Evolutionary conservation across 345 rosid genomes (phyloP).

Genomic region (Nephelium lappaceum): DNA sequence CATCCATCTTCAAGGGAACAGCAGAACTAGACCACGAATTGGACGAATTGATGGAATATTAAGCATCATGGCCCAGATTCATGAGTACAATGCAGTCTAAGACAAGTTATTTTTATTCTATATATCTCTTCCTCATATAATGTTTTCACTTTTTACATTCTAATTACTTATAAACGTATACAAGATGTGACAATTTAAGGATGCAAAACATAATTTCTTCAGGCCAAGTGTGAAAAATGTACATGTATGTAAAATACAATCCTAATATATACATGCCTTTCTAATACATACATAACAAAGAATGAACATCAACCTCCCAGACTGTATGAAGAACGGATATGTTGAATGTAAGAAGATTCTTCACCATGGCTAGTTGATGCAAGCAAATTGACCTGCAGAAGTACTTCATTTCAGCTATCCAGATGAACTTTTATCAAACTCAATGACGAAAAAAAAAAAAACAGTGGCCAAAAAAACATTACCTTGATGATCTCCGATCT

Average conservation of each 20-base stretch:
- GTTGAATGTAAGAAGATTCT: constrained; percentile 26
- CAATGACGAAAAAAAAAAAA: background rate
- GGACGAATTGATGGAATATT: too few species aligned
- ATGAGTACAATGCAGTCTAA: too few species aligned
- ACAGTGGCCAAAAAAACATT: background rate
- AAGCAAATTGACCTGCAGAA: constrained; percentile 53
- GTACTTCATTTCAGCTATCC: constrained; percentile 3
- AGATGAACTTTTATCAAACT: background rate
- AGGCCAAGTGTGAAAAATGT: too few species aligned
- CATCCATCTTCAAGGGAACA: too few species aligned
- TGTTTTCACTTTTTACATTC: too few species aligned
- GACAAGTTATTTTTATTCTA: too few species aligned
- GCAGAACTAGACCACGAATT: too few species aligned
- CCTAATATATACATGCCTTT: too few species aligned
- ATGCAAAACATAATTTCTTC: background rate
- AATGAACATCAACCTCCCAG: constrained; percentile 42
- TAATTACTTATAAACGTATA: too few species aligned
- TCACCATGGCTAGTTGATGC: constrained; percentile 27
- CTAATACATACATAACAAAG: background rate
- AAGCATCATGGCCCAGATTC: too few species aligned
- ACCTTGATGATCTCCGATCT: constrained; percentile 59
- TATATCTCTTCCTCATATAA: too few species aligned
- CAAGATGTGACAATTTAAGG: too few species aligned
- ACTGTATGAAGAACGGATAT: constrained; percentile 24
- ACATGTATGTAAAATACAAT: background rate